Conservation (phyloP, 495 filamentous ascomycete genomes). For the Achaetomiella virescens region DNA sequence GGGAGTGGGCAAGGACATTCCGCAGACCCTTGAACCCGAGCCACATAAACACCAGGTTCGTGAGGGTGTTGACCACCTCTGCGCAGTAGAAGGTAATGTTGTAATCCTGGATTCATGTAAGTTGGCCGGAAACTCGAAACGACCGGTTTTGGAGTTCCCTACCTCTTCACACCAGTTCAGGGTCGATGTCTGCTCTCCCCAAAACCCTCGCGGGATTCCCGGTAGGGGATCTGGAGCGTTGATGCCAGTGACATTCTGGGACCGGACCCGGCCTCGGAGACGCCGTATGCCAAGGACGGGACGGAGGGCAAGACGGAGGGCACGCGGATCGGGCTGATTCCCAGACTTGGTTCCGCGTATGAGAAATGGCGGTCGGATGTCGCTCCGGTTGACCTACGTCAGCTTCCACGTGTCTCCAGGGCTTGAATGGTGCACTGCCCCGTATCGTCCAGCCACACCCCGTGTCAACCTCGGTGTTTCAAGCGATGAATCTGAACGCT, state of each 20-base stretch:
- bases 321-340: background rate
- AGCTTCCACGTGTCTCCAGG: too few relatives aligned
- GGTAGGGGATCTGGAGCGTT: conserved; percentile 56
- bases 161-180: conserved; percentile 95
- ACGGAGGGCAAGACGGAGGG: background rate
- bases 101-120: conserved; percentile 35
- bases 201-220: conserved; percentile 60
- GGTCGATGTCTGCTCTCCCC: conserved; percentile 82
- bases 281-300: background rate
- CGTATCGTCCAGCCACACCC: too few relatives aligned
- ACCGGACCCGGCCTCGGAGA: background rate
- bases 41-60: conserved; percentile 74
- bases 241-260: conserved; percentile 13
- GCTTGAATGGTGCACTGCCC: too few relatives aligned
- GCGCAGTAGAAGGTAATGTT: conserved; percentile 44
- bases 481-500: too few relatives aligned
- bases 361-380: too few relatives aligned
- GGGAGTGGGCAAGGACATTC: conserved; percentile 61
- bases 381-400: too few relatives aligned
- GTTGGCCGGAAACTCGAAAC: background rate
- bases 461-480: too few relatives aligned
- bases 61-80: conserved; percentile 53
- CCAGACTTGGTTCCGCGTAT: background rate
- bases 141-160: conserved; percentile 6
- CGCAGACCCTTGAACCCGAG: conserved; percentile 66